These are phyloP conservation scores for Penicillium vulpinum DNA, from an alignment of 2,329 filamentous ascomycete species.

Conservation along the genomic window DNA sequence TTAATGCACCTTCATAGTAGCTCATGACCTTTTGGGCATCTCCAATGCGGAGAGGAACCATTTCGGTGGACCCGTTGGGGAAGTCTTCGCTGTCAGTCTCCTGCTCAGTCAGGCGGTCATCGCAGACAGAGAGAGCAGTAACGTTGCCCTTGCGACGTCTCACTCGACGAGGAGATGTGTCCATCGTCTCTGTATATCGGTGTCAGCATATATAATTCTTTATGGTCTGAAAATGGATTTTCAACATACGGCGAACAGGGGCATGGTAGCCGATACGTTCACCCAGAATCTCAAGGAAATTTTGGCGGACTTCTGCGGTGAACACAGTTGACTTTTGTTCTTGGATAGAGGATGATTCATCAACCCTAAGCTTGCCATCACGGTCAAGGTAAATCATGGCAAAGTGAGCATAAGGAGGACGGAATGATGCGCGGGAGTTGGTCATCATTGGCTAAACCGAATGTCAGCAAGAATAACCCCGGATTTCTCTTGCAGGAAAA, in stretches of 20 bases:
- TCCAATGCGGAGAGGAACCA: slow-evolving; percentile 39
- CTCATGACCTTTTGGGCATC: slow-evolving; percentile 38
- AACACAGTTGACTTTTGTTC: slow-evolving; percentile 34
- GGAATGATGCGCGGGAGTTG: slow-evolving; percentile 25
- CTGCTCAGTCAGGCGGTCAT: slow-evolving; percentile 21
- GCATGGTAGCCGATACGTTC: slow-evolving; percentile 32
- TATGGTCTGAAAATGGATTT: no score
- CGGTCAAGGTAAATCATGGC: slow-evolving; percentile 40
- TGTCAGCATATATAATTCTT: neutral
- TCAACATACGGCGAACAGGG: slow-evolving; percentile 30
- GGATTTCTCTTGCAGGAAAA: neutral
- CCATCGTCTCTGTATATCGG: slow-evolving; percentile 14
- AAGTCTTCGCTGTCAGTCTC: slow-evolving; percentile 29
- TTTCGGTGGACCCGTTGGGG: slow-evolving; percentile 24
- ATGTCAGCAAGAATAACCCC: neutral
- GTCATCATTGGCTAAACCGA: slow-evolving; percentile 30
- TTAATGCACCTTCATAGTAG: slow-evolving; percentile 46
- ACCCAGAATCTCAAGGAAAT: slow-evolving; percentile 37
- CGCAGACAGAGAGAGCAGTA: slow-evolving; percentile 13
- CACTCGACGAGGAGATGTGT: slow-evolving; percentile 29
- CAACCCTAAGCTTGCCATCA: slow-evolving; percentile 34
- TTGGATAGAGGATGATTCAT: slow-evolving; percentile 36
- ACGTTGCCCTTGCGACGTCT: slow-evolving; percentile 32
- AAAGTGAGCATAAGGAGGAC: slow-evolving; percentile 36
- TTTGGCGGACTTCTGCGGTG: slow-evolving; percentile 36